phyloP scores from a whole-genome alignment of 345 rosid genomes.

The Durio zibethinus region DNA sequence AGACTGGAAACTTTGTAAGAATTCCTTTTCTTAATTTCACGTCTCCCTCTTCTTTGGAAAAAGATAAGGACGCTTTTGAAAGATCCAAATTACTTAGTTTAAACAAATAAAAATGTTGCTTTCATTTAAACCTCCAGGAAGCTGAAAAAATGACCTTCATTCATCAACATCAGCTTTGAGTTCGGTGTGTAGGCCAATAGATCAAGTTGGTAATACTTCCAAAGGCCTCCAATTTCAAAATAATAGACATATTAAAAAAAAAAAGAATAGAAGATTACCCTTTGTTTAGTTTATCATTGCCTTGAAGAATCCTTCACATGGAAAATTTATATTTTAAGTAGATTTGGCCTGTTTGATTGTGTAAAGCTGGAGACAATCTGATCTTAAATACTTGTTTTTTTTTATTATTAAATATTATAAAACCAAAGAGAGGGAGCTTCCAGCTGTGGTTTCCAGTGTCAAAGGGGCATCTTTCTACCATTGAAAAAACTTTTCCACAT shows the following conservation, averaged over 20 bases:
- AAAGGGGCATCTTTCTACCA: conserved; percentile 26
- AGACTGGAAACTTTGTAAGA: neutral
- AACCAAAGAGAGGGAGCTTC: conserved; percentile 30
- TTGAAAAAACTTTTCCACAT: conserved; percentile 38
- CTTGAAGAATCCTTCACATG: conserved; percentile 34
- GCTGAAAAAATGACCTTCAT: neutral
- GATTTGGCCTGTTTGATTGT: neutral
- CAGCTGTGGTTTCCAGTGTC: conserved; percentile 38
- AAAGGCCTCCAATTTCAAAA: neutral
- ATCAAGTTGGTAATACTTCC: neutral
- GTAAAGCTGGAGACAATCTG: conserved; percentile 15
- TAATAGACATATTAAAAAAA: neutral
- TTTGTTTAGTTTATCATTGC: conserved; percentile 14
- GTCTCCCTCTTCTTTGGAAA: conserved; percentile 9
- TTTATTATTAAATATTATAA: neutral
- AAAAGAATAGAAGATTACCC: neutral
- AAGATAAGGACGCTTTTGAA: neutral
- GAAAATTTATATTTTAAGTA: neutral
- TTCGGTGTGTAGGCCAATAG: neutral
- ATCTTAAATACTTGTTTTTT: conserved; percentile 23
- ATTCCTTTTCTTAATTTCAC: neutral
- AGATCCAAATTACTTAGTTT: neutral
- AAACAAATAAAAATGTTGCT: neutral
- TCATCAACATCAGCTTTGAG: neutral
- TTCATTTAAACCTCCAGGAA: neutral